Conservation (phyloP, 2,329 filamentous ascomycete genomes). For the Epichloe festucae region DNA sequence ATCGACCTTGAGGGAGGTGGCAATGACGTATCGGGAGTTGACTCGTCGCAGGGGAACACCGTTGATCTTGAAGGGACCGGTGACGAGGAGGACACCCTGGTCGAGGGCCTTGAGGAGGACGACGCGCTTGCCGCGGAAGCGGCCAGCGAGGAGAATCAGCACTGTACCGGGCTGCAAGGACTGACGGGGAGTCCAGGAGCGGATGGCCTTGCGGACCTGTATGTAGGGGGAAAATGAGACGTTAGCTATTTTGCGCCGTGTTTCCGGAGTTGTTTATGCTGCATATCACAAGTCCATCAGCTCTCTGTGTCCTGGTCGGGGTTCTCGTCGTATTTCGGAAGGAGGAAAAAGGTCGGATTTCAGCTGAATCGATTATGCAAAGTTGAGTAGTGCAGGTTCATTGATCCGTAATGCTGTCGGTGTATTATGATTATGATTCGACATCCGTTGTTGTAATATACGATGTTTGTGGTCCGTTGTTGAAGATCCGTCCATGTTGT, state of each 20-base stretch:
- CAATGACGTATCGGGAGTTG: slow-evolving; percentile 88
- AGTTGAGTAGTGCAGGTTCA: neutral
- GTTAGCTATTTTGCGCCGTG: slow-evolving; percentile 1
- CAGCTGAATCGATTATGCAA: neutral
- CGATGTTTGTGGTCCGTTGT: neutral
- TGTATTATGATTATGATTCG: no score
- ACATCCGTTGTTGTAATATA: no score
- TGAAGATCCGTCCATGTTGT: no score
- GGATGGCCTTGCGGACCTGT: slow-evolving; percentile 90
- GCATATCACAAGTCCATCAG: neutral
- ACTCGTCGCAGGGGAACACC: slow-evolving; percentile 93
- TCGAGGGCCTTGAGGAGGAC: slow-evolving; percentile 95
- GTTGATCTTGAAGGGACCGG: slow-evolving; percentile 99
- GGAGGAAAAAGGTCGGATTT: neutral
- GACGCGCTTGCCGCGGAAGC: slow-evolving; percentile 99
- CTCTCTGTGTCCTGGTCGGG: slow-evolving; percentile 3
- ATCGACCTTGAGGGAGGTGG: slow-evolving; percentile 75
- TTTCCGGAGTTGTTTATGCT: neutral
- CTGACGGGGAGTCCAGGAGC: slow-evolving; percentile 73
- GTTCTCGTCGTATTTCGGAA: neutral
- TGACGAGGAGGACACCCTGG: slow-evolving; percentile 97
- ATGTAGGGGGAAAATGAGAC: slow-evolving; percentile 14
- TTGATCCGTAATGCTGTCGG: no score
- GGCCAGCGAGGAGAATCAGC: slow-evolving; percentile 97
- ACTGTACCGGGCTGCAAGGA: slow-evolving; percentile 89